Base-by-base conservation (phyloP, 2,329 filamentous ascomycete genomes). In the Exophiala lecanii-corni region DNA sequence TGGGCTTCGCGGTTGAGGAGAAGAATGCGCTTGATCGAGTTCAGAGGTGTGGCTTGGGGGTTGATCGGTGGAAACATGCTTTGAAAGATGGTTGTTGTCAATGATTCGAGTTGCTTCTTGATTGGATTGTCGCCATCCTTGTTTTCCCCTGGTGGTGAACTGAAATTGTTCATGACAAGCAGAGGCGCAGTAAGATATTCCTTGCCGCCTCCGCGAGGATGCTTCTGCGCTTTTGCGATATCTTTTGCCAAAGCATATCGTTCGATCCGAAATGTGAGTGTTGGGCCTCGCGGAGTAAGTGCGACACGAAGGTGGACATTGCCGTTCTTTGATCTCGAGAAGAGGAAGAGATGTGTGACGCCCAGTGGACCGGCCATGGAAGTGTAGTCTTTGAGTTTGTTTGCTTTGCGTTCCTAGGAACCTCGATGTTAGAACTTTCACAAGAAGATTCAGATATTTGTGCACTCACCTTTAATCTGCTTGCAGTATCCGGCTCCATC, bases 81-180 rank as follows among this genome's bases (percentile, higher is more conserved):
- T 65, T 96, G 91, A 68, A 97, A 98, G 59, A 96, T 82, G 34
- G 89, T 94, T 2, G 89, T 97, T 2, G 89, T 82, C 21, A 98
- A 81, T 17, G 85, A 84, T 68, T 98, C 92, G 59, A 98, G 85
- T 56, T 96, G 89, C 61, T 88, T 94, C 4, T 91, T 89, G n/a
- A 94, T 82, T 49, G 84, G 80, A 16, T 80, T 77, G 44, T 81
- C 76, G 47, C 70, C 62, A 16, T 79, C 78, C 47, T 69, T 61
- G 42, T 68, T 61, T 19, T 84, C 76, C 7, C 23, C 23, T 12
- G 23, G 23, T 26, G 23, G 12, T 3, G 81, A 83, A 28, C 79
- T 78, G 65, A 98, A 95, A 65, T 95, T 96, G 70, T 98, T 98
- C 92, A 98, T 97, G 54, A 98, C 92, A 33, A 98, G 77, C 67